Evolutionary conservation across 2,329 filamentous ascomycete genomes (phyloP).

Genomic region (Penicillium sp.): DNA sequence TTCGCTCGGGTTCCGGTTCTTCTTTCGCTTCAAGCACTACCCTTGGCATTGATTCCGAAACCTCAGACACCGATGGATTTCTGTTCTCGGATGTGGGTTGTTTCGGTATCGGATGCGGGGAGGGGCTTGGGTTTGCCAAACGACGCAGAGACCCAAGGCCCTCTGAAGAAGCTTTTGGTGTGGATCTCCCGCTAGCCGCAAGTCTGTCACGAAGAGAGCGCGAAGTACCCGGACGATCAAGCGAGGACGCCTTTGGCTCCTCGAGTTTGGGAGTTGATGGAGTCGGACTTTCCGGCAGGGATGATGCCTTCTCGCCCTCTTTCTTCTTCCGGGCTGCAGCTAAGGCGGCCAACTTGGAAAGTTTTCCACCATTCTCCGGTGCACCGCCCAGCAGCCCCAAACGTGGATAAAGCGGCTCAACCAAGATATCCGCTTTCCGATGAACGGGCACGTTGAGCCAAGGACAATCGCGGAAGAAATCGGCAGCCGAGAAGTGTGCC

Average conservation of each 20-base stretch:
- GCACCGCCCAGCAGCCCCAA: constrained; percentile 77
- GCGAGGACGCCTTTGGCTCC: constrained; percentile 7
- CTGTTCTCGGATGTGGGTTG: constrained; percentile 20
- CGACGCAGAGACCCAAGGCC: constrained; percentile 21
- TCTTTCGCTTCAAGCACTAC: constrained; percentile 3
- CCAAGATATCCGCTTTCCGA: constrained; percentile 62
- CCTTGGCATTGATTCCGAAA: constrained; percentile 1
- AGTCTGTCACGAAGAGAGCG: constrained; percentile 42
- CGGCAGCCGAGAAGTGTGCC: constrained; percentile 46
- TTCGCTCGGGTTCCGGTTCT: constrained; percentile 16
- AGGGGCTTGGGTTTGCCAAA: constrained; percentile 18
- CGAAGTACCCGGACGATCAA: constrained; percentile 24
- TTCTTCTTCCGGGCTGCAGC: constrained; percentile 85
- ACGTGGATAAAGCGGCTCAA: constrained; percentile 57
- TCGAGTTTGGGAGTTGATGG: constrained; percentile 8
- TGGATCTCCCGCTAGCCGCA: constrained; percentile 29
- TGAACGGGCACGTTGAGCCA: constrained; percentile 73
- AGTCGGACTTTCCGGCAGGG: constrained; percentile 7
- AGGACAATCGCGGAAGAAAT: constrained; percentile 79
- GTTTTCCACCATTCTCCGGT: constrained; percentile 60
- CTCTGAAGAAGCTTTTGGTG: constrained; percentile 25
- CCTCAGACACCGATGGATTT: constrained; percentile 5
- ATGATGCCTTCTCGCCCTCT: constrained; percentile 58
- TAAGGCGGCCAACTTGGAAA: constrained; percentile 87
- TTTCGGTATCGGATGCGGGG: constrained; percentile 17